Percentiles rank a stretch among this genome's conserved stretches.
These are phyloP conservation scores for Isochrysis galbana DNA, from an alignment of 78 protist genomes.

Conservation along the genomic window DNA sequence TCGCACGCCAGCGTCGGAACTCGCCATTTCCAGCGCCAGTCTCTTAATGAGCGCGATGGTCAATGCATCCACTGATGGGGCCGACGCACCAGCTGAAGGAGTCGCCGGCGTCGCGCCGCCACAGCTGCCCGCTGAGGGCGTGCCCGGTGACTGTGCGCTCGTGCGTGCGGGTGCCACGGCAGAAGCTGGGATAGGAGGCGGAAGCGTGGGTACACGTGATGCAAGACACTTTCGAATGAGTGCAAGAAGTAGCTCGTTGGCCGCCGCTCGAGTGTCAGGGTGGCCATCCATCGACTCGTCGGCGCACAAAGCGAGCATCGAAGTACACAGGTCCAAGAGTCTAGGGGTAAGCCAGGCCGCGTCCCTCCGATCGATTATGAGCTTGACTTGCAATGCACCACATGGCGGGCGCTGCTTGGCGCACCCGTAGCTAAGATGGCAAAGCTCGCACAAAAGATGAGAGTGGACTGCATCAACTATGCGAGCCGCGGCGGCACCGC, in stretches of 20 bases:
- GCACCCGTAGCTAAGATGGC: background rate
- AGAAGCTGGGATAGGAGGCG: too few relatives aligned
- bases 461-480: too few relatives aligned
- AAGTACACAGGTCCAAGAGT: background rate
- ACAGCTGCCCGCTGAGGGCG: too few relatives aligned
- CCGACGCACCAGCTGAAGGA: too few relatives aligned
- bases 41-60: background rate
- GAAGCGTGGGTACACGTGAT: too few relatives aligned
- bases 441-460: too few relatives aligned
- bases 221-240: background rate
- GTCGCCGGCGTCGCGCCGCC: too few relatives aligned
- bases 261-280: background rate
- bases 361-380: background rate
- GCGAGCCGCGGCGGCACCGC: too few relatives aligned
- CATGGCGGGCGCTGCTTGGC: background rate
- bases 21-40: background rate
- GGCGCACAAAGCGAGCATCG: background rate
- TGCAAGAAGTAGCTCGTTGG: background rate
- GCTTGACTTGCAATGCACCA: background rate
- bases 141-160: too few relatives aligned
- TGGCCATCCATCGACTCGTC: background rate
- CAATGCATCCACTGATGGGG: too few relatives aligned
- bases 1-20: background rate
- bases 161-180: too few relatives aligned
- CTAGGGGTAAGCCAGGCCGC: background rate